Conservation (phyloP, 2,329 filamentous ascomycete species). For the Rosellinia necatrix region DNA sequence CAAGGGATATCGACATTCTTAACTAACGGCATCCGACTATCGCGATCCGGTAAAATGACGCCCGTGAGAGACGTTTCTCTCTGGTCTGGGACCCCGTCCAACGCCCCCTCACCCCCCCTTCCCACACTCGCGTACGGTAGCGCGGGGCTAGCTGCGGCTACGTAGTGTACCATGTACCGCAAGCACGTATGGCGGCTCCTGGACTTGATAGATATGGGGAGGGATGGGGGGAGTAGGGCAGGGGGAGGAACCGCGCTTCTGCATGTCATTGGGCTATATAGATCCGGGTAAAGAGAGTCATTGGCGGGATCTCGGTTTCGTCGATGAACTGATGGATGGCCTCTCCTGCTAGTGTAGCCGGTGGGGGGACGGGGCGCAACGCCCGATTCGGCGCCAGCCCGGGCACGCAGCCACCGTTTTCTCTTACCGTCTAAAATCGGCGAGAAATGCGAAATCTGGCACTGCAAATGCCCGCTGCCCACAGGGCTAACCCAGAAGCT, state of each 20-base stretch:
- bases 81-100: no score
- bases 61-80: conserved; percentile 10
- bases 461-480: neutral
- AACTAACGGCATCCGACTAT: neutral
- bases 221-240: neutral
- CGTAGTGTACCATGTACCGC: neutral
- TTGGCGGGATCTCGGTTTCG: conserved; percentile 13
- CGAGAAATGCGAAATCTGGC: conserved; percentile 22
- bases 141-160: no score
- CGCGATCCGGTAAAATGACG: conserved; percentile 21
- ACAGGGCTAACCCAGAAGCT: neutral
- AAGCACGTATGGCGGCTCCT: neutral
- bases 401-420: no score
- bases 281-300: conserved; percentile 19
- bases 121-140: no score
- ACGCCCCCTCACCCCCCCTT: no score
- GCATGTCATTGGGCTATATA: neutral
- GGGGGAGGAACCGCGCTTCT: neutral
- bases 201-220: no score
- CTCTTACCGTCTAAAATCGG: conserved; percentile 24
- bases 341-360: neutral
- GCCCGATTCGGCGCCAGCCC: neutral
- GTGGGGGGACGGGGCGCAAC: neutral
- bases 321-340: neutral
- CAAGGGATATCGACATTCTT: neutral